Evolutionary conservation across 106 monocot species (phyloP).

Genomic region (Alisma plantagoaquatica): DNA sequence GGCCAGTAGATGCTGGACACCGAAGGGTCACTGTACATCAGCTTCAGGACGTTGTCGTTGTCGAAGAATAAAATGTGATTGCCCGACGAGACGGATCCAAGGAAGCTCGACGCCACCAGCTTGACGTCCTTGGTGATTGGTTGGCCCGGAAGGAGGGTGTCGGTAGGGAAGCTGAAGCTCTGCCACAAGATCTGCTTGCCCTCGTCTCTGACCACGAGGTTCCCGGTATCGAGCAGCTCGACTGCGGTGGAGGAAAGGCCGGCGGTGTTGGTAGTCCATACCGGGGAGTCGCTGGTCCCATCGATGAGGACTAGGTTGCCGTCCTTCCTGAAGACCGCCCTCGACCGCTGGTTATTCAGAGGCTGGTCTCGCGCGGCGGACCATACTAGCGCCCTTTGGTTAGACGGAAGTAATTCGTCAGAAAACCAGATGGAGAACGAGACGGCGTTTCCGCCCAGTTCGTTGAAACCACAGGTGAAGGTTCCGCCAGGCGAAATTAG

Average conservation of each 20-base stretch:
- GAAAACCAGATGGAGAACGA: conserved; percentile 47
- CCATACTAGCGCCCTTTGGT: conserved; percentile 26
- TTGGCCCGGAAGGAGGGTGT: conserved; percentile 8
- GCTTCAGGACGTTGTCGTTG: conserved; percentile 1
- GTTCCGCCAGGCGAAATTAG: conserved; percentile 19
- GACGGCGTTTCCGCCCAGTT: conserved; percentile 30
- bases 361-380: conserved; percentile 28
- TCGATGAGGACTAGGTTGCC: conserved; percentile 1
- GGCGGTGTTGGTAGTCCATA: not conserved
- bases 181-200: not conserved
- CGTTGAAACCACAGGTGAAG: conserved; percentile 35
- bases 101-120: not conserved
- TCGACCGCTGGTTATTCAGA: conserved; percentile 5
- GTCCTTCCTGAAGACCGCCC: not conserved
- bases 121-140: not conserved
- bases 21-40: not conserved
- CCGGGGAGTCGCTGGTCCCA: not conserved
- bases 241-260: not conserved
- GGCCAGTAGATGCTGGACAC: conserved; percentile 1
- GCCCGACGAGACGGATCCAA: not conserved
- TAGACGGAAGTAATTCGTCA: not conserved
- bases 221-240: conserved; percentile 3
- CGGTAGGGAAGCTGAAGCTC: conserved; percentile 4
- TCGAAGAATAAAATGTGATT: not conserved
- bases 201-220: conserved; percentile 3